Conservation (phyloP, 768 basidiomycete genomes). For the Sarcomyxa edulis region DNA sequence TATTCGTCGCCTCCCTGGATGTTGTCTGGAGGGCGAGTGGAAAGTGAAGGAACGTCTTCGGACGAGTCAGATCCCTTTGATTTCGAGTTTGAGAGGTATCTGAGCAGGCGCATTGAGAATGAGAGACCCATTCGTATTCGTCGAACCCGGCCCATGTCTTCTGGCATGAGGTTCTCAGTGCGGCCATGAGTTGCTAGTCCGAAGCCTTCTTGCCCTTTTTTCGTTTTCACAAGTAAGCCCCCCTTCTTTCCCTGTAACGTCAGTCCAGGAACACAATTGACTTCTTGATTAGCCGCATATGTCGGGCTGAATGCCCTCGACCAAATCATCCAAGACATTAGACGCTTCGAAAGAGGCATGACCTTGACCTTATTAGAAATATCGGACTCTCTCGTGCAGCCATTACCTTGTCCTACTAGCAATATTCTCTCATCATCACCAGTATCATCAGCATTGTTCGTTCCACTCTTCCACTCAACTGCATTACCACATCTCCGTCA, state of each 20-base stretch:
- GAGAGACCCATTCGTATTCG: slow-evolving; percentile 25
- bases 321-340: too few relatives aligned
- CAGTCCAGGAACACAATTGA: too few relatives aligned
- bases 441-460: too few relatives aligned
- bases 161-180: slow-evolving; percentile 12
- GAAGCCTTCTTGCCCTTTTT: not conserved
- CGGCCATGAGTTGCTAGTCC: slow-evolving; percentile 5
- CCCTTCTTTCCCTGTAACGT: slow-evolving; percentile 3
- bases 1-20: slow-evolving; percentile 33
- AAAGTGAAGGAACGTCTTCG: slow-evolving; percentile 26
- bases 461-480: too few relatives aligned
- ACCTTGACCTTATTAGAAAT: too few relatives aligned
- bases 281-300: too few relatives aligned
- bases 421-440: too few relatives aligned
- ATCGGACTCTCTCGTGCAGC: too few relatives aligned
- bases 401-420: too few relatives aligned
- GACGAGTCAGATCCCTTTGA: slow-evolving; percentile 23
- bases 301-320: too few relatives aligned
- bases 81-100: slow-evolving; percentile 34
- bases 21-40: slow-evolving; percentile 20
- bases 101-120: slow-evolving; percentile 35
- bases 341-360: too few relatives aligned
- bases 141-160: slow-evolving; percentile 15
- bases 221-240: slow-evolving; percentile 1
- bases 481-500: too few relatives aligned